phyloP scores from a whole-genome alignment of 495 filamentous ascomycete species.

The Cryomyces minteri region DNA sequence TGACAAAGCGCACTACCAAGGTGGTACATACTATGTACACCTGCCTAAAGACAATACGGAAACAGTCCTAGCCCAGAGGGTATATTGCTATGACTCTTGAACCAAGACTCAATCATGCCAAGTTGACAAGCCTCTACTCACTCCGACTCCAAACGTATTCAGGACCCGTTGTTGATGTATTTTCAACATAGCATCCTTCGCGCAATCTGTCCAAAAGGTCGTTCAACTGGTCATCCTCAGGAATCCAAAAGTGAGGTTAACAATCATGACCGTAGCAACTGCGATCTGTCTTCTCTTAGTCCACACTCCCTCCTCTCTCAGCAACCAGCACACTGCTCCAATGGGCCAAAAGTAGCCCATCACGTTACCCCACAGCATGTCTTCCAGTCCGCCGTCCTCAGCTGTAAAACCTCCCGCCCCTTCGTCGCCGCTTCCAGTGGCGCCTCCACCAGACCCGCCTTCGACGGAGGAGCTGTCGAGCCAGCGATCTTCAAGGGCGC shows the following conservation, averaged over 20 bases:
- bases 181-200: too few relatives aligned
- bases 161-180: too few relatives aligned
- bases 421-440: neutral
- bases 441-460: too few relatives aligned
- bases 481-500: slow-evolving; percentile 74
- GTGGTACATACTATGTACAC: too few relatives aligned
- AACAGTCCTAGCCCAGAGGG: too few relatives aligned
- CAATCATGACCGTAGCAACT: slow-evolving; percentile 60
- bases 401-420: slow-evolving; percentile 12
- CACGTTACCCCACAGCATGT: slow-evolving; percentile 72
- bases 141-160: too few relatives aligned
- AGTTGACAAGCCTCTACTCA: too few relatives aligned
- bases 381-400: slow-evolving; percentile 46
- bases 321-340: slow-evolving; percentile 64
- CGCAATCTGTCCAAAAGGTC: too few relatives aligned
- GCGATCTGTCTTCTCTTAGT: slow-evolving; percentile 64
- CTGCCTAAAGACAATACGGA: too few relatives aligned
- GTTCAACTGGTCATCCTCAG: slow-evolving; percentile 30
- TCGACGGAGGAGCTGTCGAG: slow-evolving; percentile 37
- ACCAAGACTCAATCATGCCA: too few relatives aligned
- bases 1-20: too few relatives aligned
- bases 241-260: slow-evolving; percentile 53
- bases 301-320: slow-evolving; percentile 81
- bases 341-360: slow-evolving; percentile 93
- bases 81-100: too few relatives aligned